A percentile compares a stretch with the other conserved stretches of the same genome.
These are phyloP conservation scores for Calonectria ilicicola DNA, from an alignment of 2,329 filamentous ascomycete species.

Conservation along the genomic window DNA sequence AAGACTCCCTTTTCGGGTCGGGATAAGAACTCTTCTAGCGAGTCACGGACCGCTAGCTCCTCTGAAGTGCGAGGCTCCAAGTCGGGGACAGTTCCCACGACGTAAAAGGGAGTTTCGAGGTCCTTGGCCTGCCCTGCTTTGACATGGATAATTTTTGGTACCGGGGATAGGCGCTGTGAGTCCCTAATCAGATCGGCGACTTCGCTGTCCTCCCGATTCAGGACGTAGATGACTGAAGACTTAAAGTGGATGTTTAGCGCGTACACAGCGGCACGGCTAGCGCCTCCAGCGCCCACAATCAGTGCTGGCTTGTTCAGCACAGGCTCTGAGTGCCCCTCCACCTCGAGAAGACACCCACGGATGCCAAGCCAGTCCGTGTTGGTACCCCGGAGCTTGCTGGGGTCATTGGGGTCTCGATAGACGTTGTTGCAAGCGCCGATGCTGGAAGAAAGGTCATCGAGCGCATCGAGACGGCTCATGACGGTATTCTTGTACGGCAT, in stretches of 20 bases:
- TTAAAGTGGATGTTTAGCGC: conserved; percentile 44
- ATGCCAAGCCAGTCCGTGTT: conserved; percentile 60
- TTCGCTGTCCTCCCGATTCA: conserved; percentile 48
- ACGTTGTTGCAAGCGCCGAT: conserved; percentile 55
- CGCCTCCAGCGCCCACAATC: conserved; percentile 56
- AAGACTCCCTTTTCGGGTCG: conserved; percentile 46
- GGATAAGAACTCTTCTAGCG: conserved; percentile 45
- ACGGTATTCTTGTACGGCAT: conserved; percentile 57
- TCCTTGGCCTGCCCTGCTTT: conserved; percentile 40
- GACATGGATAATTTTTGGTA: conserved; percentile 46
- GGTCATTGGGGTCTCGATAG: conserved; percentile 40
- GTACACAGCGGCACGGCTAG: conserved; percentile 54
- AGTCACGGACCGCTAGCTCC: conserved; percentile 43
- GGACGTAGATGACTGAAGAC: conserved; percentile 48
- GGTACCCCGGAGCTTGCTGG: conserved; percentile 47
- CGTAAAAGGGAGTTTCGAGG: conserved; percentile 46
- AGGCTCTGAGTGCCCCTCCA: conserved; percentile 16
- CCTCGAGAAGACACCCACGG: conserved; percentile 46
- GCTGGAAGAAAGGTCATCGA: conserved; percentile 49
- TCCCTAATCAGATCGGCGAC: conserved; percentile 42
- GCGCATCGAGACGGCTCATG: conserved; percentile 49
- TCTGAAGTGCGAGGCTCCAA: conserved; percentile 45
- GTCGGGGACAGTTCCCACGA: conserved; percentile 54
- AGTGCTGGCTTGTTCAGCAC: conserved; percentile 41
- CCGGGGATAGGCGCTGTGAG: conserved; percentile 28